Percentiles rank a stretch among this genome's conserved stretches.
Evolutionary conservation across 192 early-diverging fungal genomes (phyloP).

Genomic region (Gonapodya sp.): DNA sequence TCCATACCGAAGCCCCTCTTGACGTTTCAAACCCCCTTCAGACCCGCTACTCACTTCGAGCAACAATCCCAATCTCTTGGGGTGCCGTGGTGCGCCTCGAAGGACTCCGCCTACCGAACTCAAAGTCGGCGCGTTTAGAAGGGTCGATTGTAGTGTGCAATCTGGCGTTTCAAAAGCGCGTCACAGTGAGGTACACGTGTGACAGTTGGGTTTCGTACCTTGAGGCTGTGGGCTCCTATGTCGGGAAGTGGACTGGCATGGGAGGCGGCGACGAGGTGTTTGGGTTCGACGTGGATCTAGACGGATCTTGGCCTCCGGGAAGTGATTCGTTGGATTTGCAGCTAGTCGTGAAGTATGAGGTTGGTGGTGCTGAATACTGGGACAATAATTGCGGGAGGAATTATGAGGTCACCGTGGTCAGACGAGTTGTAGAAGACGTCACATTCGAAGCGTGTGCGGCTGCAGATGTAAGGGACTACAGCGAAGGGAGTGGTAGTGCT

Average conservation of each 20-base stretch:
- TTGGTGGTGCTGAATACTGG: slow-evolving; percentile 69
- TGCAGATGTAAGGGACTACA: neutral
- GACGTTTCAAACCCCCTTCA: neutral
- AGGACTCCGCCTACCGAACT: slow-evolving; percentile 33
- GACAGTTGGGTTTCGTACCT: slow-evolving; percentile 69
- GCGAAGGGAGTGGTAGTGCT: neutral
- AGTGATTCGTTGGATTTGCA: slow-evolving; percentile 15
- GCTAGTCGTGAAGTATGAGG: slow-evolving; percentile 47
- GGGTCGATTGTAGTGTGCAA: slow-evolving; percentile 74
- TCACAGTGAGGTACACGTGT: slow-evolving; percentile 69
- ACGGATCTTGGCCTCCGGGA: slow-evolving; percentile 28
- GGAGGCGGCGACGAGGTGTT: slow-evolving; percentile 56
- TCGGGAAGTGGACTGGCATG: slow-evolving; percentile 36
- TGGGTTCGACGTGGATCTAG: slow-evolving; percentile 58
- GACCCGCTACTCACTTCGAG: neutral
- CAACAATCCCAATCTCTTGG: slow-evolving; percentile 14
- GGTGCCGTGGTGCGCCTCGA: slow-evolving; percentile 51
- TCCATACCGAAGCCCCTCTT: neutral
- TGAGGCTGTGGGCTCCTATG: slow-evolving; percentile 56
- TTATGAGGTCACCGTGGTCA: slow-evolving; percentile 44
- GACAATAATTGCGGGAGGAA: slow-evolving; percentile 89
- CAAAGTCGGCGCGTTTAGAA: slow-evolving; percentile 35
- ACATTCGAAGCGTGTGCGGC: neutral
- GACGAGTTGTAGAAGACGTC: neutral
- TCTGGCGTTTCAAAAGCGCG: slow-evolving; percentile 72